These are phyloP conservation scores for Willaertia magna DNA, from an alignment of 208 protist species.

Conservation along the genomic window DNA sequence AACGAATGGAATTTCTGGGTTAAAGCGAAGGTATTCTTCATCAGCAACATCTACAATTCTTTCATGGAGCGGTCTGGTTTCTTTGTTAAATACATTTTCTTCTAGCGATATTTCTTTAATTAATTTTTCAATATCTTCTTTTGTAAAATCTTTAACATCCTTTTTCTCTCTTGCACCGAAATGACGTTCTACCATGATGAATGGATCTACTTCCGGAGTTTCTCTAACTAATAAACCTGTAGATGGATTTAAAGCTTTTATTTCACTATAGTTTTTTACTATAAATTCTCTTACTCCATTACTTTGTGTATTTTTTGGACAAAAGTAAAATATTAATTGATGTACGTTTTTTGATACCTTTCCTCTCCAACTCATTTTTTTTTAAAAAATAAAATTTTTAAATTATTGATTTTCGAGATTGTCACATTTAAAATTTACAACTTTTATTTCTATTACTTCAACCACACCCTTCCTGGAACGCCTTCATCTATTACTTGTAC, in stretches of 20 bases:
- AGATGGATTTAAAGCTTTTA: neutral
- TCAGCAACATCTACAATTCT: neutral
- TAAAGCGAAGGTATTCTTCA: neutral
- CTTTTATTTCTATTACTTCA: neutral
- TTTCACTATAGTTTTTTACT: neutral
- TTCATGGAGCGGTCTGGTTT: neutral
- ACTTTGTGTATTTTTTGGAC: neutral
- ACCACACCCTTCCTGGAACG: neutral
- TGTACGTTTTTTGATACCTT: neutral
- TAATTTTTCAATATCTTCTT: neutral
- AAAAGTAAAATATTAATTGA: neutral
- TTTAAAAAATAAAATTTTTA: too few relatives aligned
- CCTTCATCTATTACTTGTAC: neutral
- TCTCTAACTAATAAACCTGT: neutral
- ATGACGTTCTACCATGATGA: neutral
- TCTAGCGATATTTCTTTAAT: neutral
- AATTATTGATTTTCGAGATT: too few relatives aligned
- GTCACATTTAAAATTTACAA: too few relatives aligned
- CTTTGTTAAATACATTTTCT: neutral
- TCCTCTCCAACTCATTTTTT: neutral
- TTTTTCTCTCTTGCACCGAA: neutral
- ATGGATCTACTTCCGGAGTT: neutral
- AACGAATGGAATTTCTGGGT: neutral
- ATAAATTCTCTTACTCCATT: neutral
- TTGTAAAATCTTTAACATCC: neutral